Evolutionary conservation across 805 yeast species (phyloP).

Genomic region (Candida nemodendra): DNA sequence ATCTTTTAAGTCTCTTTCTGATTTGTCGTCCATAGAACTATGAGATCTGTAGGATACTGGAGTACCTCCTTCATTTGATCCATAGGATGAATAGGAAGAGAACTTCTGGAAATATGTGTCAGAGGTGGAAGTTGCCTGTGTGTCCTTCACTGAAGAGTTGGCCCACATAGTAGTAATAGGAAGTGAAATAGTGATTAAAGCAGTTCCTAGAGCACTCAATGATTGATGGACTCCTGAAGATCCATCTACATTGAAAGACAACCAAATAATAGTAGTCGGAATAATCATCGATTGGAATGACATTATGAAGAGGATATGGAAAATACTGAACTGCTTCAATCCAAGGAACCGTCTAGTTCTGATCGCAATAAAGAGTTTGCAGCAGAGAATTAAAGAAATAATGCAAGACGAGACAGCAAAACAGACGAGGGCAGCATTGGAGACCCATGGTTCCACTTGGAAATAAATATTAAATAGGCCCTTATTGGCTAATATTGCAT

Average conservation of each 20-base stretch:
- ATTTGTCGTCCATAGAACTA: conserved; percentile 7
- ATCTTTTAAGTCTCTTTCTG: conserved; percentile 6
- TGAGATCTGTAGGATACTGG: conserved; percentile 12
- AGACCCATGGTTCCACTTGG: conserved; percentile 36
- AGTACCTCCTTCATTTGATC: conserved; percentile 12
- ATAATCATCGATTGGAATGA: conserved; percentile 75
- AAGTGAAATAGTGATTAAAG: conserved; percentile 66
- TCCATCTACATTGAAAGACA: conserved; percentile 44
- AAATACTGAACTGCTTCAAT: conserved; percentile 74
- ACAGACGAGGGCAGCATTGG: conserved; percentile 55
- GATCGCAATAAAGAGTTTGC: conserved; percentile 69
- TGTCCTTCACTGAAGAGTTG: conserved; percentile 53
- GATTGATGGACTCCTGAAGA: conserved; percentile 34
- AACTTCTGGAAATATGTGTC: conserved; percentile 24
- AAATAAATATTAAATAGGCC: conserved; percentile 22
- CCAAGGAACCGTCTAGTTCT: conserved; percentile 76
- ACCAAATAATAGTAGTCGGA: conserved; percentile 68
- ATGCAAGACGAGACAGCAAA: conserved; percentile 68
- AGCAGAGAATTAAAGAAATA: conserved; percentile 56
- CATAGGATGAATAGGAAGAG: conserved; percentile 11
- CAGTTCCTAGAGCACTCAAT: conserved; percentile 51
- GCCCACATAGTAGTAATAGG: conserved; percentile 94
- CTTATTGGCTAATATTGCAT: conserved; percentile 45
- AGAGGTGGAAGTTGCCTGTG: conserved; percentile 39
- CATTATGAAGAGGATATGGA: conserved; percentile 81